These are phyloP conservation scores for Pleomassaria siparia DNA, from an alignment of 2,329 filamentous ascomycete genomes.

Conservation along the genomic window DNA sequence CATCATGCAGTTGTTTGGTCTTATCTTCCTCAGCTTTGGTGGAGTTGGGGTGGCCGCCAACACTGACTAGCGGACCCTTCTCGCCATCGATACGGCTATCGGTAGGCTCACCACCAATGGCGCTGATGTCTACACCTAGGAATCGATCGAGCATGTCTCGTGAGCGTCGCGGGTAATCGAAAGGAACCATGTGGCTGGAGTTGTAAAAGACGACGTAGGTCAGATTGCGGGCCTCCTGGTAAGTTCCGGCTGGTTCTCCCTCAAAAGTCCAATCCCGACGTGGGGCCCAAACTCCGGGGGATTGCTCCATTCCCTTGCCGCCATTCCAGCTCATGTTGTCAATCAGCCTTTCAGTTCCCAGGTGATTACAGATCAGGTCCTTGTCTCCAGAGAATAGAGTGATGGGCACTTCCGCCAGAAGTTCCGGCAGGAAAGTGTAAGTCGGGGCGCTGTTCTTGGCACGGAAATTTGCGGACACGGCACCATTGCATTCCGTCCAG, in stretches of 20 bases:
- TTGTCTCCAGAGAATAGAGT: constrained; percentile 91
- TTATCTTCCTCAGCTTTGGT: constrained; percentile 68
- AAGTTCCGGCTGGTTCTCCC: constrained; percentile 82
- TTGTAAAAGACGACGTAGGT: constrained; percentile 97
- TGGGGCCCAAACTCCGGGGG: constrained; percentile 87
- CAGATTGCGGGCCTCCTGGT: constrained; percentile 90
- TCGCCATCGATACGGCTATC: constrained; percentile 85
- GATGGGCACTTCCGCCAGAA: constrained; percentile 76
- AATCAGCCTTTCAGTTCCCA: constrained; percentile 90
- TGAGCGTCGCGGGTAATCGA: constrained; percentile 81
- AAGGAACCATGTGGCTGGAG: constrained; percentile 96
- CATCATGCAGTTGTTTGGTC: constrained; percentile 74
- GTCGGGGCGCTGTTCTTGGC: constrained; percentile 72
- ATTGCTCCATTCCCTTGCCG: constrained; percentile 85
- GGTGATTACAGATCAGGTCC: constrained; percentile 95
- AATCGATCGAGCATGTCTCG: constrained; percentile 98
- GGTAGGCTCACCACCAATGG: constrained; percentile 77
- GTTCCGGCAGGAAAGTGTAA: constrained; percentile 71
- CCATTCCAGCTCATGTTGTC: constrained; percentile 90
- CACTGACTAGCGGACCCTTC: constrained; percentile 74
- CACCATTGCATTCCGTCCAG: constrained; percentile 87
- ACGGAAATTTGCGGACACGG: constrained; percentile 72
- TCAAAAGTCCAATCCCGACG: constrained; percentile 93
- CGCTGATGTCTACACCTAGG: constrained; percentile 87
- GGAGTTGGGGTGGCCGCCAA: constrained; percentile 71